Base-by-base conservation (phyloP, 441 rosid genomes). In the Populus hybrid region DNA sequence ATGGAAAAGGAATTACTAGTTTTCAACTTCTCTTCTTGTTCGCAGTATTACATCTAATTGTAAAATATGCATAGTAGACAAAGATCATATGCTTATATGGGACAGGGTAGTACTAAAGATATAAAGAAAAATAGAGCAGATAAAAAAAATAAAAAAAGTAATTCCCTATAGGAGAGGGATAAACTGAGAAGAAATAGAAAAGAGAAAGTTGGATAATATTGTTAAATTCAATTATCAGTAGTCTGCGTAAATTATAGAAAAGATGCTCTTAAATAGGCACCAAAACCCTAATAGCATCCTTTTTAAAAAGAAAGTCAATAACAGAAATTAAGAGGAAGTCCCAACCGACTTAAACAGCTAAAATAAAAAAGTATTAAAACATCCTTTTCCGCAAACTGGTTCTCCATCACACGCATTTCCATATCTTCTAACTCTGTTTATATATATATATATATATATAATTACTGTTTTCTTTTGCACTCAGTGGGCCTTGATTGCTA, bases 401-500 rank as follows among this genome's bases (percentile, higher is more conserved):
- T 4, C 57, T 46, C 57, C 57, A 46, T 46, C 57, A 46, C 57
- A 46, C 2, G n/a, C 59, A 50, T 16, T 50, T 50, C 57, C 59
- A 50, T 50, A 50, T 50, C 59, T 50, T 50, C 19, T 50, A 50
- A 50, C 59, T 1, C 0, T 50, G 59, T 50, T 16, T 28, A 50
- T 14, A 42, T 42, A 10, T 9, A 42, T 9, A 42, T 9, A 42
- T 10, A 10, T 42, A 42, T 40, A 40, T 40, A 14, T 3, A 12
- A 12, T 32, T 74, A 72, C 11, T 72, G 71, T 18, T 70, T 69
- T 50, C 34, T 9, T 75, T 79, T 78, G 24, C 73, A 76, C 81
- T 35, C 82, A 95, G 99, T 91, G 99, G 92, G 93, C 94, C 78
- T 85, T 95, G 77, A 94, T 95, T 24, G 97, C 98, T 70, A 92